Base-by-base conservation (phyloP, 805 yeast species). In the Scheffersomyces lignosus region DNA sequence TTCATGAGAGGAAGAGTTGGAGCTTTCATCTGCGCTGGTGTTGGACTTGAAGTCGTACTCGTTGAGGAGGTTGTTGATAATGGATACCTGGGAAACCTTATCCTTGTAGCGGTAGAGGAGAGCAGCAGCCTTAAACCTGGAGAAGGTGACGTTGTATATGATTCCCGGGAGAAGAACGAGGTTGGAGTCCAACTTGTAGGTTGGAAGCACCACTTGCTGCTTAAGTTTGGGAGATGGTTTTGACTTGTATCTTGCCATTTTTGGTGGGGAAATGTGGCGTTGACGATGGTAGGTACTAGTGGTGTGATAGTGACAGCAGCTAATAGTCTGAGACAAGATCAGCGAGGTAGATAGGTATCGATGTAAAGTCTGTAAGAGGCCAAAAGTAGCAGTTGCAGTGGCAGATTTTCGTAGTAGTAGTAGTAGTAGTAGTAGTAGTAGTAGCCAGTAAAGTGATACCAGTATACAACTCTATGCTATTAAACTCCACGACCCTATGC, bases 141-240 rank as follows among this genome's bases (percentile, higher is more conserved):
- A 56, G 36, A 79, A 73, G 2, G 77, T 64, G n/a, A 81, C 76
- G 38, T 77, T 73, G 56, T 81, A 81, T 16, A 79, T 65, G 27
- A 81, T 73, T 0, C 86, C 86, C 1, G 88, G 87, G 6, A 81
- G 49, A 20, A 80, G 66, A 10, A 81, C 77, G 35, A 68, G 50
- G 41, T 65, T 60, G 29, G 73, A 65, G 44, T 70, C 74, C 15
- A 70, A 46, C 32, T 56, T 61, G 49, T 68, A 68, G 28, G 63
- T 60, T 33, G 75, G 73, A 34, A 70, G 56, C 4, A 61, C 61
- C 34, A 62, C 40, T 40, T 45, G 41, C 16, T 44, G 47, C 15
- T 29, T 29, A 27, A 25, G 15, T 10, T 20, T 20, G 9, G 24
- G 24, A 20, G 24, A 20, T 10, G 7, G 7, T 7, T 7, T 7